Percentiles rank a stretch among this genome's conserved stretches.
phyloP scores from a whole-genome alignment of 139 green algal species.

The Chlamydomonas schloesseri region DNA sequence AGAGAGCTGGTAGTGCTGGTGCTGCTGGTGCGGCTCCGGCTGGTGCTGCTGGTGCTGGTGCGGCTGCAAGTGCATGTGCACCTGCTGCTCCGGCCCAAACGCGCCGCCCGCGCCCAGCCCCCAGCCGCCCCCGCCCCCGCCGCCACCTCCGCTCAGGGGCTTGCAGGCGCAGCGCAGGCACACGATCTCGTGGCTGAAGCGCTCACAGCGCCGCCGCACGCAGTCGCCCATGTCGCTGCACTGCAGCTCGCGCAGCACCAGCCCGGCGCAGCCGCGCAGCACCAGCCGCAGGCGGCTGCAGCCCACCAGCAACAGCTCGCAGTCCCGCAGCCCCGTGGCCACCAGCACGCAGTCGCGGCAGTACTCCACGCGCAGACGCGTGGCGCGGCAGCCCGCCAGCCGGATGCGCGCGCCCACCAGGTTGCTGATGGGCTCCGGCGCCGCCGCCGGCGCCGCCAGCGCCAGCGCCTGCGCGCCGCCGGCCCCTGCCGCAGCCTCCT shows the following conservation, averaged over 20 bases:
- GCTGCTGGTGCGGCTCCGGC: too few species aligned
- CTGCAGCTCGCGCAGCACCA: conserved; percentile 43
- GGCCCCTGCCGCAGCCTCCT: background rate
- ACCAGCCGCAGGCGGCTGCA: conserved; percentile 33
- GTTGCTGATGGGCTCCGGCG: conserved; percentile 28
- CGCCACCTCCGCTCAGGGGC: background rate
- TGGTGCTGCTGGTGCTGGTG: too few species aligned
- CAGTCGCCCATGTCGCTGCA: conserved; percentile 39
- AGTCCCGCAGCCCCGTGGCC: background rate
- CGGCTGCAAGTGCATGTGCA: background rate
- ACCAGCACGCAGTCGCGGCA: conserved; percentile 32
- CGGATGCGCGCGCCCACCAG: conserved; percentile 4
- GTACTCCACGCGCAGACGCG: conserved; percentile 34
- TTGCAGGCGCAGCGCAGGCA: conserved; percentile 48
- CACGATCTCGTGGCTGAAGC: conserved; percentile 36
- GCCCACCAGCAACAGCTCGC: conserved; percentile 41
- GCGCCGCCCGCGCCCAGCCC: background rate
- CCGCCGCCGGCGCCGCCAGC: background rate
- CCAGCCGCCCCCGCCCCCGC: background rate
- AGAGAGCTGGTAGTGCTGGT: too few species aligned
- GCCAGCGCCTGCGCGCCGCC: background rate
- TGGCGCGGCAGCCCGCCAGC: conserved; percentile 2
- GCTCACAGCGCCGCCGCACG: conserved; percentile 2
- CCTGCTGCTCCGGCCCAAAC: background rate
- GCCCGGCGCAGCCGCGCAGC: conserved; percentile 18